These are phyloP conservation scores for Chlorella sorokiniana DNA, from an alignment of 139 green algal genomes.

Conservation along the genomic window DNA sequence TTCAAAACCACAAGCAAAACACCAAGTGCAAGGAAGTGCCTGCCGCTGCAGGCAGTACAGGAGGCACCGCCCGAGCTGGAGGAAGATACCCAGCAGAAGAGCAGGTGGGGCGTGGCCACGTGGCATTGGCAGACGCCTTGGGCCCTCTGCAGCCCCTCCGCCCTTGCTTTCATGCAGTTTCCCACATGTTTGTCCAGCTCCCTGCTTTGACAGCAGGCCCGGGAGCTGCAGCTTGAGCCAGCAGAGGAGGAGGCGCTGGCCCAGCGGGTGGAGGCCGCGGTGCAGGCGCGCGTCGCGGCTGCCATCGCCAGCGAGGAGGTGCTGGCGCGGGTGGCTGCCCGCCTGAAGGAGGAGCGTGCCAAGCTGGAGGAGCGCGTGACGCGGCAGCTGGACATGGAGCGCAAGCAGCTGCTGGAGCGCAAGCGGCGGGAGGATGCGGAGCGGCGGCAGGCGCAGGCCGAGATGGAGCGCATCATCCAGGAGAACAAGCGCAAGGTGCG, in stretches of 20 bases:
- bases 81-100: conserved; percentile 4
- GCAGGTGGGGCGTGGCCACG: not conserved
- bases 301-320: conserved; percentile 36
- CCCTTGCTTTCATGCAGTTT: not conserved
- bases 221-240: conserved; percentile 29
- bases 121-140: not conserved
- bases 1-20: too few species aligned
- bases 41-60: not conserved
- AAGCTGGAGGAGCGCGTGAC: conserved; percentile 49
- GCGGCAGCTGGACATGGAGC: conserved; percentile 46
- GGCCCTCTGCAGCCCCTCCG: too few species aligned
- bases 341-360: conserved; percentile 43
- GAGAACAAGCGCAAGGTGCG: conserved; percentile 52
- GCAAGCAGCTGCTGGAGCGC: conserved; percentile 42
- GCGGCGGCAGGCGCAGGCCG: conserved; percentile 38
- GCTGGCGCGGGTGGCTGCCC: conserved; percentile 27
- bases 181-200: not conserved
- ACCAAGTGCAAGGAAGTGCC: not conserved
- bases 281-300: conserved; percentile 34
- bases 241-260: conserved; percentile 46
- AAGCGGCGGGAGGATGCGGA: conserved; percentile 55
- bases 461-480: conserved; percentile 51
- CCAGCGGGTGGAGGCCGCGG: conserved; percentile 31
- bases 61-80: conserved; percentile 16
- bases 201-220: not conserved